Percentiles rank a stretch among this genome's conserved stretches.
phyloP scores from a whole-genome alignment of 768 basidiomycete species.

The Suillus bovinus region DNA sequence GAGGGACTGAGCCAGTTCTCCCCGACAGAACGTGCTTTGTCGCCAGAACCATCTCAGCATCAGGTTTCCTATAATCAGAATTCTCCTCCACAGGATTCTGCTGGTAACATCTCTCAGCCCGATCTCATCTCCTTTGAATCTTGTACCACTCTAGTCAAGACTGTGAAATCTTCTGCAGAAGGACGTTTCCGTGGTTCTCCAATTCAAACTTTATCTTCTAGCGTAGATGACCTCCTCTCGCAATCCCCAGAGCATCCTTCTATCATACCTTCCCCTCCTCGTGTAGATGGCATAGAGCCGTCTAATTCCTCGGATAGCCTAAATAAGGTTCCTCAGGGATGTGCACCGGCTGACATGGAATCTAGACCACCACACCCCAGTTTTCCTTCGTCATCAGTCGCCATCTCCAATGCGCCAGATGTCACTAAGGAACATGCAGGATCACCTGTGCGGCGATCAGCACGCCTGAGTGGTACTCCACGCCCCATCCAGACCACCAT shows the following conservation, averaged over 20 bases:
- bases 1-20: conserved; percentile 26
- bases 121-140: conserved; percentile 47
- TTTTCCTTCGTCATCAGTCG: conserved; percentile 8
- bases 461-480: conserved; percentile 37
- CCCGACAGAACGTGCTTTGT: conserved; percentile 5
- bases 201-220: conserved; percentile 18
- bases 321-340: conserved; percentile 2
- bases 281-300: conserved; percentile 9
- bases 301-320: conserved; percentile 7
- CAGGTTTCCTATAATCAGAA: not conserved
- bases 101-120: conserved; percentile 19
- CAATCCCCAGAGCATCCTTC: conserved; percentile 18
- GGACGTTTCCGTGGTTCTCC: conserved; percentile 5
- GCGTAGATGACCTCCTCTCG: conserved; percentile 25
- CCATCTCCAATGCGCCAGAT: conserved; percentile 7
- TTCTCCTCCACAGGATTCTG: conserved; percentile 2
- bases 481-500: conserved; percentile 16
- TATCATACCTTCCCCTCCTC: conserved; percentile 1
- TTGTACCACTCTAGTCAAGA: conserved; percentile 31
- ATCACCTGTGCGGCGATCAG: conserved; percentile 39
- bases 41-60: conserved; percentile 8
- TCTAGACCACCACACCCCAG: not conserved
- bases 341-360: not conserved
- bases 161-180: conserved; percentile 5
- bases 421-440: not conserved